Conservation (phyloP, 129 eudicot species). For the Dittrichia graveolens region DNA sequence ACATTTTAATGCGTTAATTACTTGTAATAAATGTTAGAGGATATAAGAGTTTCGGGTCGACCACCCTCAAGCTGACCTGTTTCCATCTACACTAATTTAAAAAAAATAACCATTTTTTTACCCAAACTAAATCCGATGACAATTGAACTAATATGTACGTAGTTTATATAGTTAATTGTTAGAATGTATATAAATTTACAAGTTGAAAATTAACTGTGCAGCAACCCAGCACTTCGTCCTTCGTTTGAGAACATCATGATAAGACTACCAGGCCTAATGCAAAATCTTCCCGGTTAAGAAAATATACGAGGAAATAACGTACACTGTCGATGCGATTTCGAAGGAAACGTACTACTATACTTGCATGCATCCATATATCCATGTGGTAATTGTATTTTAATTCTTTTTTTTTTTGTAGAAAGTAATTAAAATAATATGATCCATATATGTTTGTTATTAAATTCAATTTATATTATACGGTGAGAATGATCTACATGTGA, state of each 20-base stretch:
- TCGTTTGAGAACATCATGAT: slow-evolving; percentile 60
- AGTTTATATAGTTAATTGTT: too few species aligned
- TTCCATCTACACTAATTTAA: too few species aligned
- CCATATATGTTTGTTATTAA: background rate
- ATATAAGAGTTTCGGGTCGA: too few species aligned
- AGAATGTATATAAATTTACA: background rate
- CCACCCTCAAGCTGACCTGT: too few species aligned
- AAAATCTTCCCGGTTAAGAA: slow-evolving; percentile 26
- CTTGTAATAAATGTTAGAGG: too few species aligned
- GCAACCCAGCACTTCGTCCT: slow-evolving; percentile 68
- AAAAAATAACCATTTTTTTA: too few species aligned
- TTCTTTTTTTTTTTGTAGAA: background rate
- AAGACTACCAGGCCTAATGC: slow-evolving; percentile 51
- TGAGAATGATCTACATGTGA: slow-evolving; percentile 9
- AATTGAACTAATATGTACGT: too few species aligned
- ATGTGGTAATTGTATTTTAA: background rate
- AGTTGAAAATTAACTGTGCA: slow-evolving; percentile 34
- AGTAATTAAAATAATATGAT: background rate
- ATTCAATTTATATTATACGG: background rate
- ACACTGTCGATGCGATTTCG: background rate
- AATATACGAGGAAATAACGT: background rate
- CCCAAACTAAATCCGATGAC: too few species aligned
- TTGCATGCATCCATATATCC: background rate
- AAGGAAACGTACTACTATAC: background rate
- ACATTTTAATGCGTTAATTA: too few species aligned